Conservation (phyloP, 129 eudicot genomes). For the Artemisia tridentata region DNA sequence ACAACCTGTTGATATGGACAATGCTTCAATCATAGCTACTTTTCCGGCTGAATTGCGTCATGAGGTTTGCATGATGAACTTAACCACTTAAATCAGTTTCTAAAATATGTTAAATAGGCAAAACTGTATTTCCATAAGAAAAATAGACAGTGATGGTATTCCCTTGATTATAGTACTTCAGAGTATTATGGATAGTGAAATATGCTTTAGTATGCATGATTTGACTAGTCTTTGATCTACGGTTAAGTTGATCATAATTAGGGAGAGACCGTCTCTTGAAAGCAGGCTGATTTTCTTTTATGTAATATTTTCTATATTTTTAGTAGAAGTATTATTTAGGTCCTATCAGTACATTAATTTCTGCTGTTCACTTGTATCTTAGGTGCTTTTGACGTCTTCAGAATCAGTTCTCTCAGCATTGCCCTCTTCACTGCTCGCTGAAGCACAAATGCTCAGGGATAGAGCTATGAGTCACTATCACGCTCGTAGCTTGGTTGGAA, state of each 20-base stretch:
- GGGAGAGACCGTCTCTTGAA: no score
- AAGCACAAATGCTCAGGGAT: constrained; percentile 8
- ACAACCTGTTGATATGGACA: constrained; percentile 6
- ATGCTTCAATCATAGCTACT: constrained; percentile 4
- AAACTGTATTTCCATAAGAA: background rate
- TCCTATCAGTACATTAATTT: background rate
- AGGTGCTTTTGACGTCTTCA: constrained; percentile 10
- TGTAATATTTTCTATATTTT: no score
- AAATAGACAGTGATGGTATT: no score
- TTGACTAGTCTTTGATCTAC: no score
- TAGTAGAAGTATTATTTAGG: no score
- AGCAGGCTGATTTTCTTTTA: no score
- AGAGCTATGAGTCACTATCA: background rate
- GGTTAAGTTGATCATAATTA: no score
- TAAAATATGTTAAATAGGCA: background rate
- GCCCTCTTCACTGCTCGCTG: background rate
- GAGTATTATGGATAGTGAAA: no score
- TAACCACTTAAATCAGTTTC: background rate
- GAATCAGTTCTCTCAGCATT: constrained; percentile 4
- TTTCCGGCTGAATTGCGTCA: constrained; percentile 5
- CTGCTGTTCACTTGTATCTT: background rate
- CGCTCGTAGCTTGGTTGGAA: background rate
- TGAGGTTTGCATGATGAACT: background rate
- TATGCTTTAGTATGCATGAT: no score
- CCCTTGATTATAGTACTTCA: no score